Evolutionary conservation across 2,329 filamentous ascomycete genomes (phyloP).

Genomic region (Atkinsonella hypoxylon): DNA sequence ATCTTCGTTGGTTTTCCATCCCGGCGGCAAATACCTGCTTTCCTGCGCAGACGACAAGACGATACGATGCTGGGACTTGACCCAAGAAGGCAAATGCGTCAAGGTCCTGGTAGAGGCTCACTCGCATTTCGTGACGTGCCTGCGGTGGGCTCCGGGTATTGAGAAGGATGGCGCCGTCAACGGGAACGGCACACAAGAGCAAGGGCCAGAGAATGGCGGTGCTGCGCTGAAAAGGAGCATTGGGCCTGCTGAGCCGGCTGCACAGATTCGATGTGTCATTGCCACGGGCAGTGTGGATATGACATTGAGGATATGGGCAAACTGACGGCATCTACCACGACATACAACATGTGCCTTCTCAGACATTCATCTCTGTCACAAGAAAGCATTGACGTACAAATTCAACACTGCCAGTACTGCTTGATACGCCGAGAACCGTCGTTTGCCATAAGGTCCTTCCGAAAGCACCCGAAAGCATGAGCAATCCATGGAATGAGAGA

Average conservation of each 20-base stretch:
- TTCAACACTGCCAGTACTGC: background rate
- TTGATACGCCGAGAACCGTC: background rate
- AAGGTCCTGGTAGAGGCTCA: conserved; percentile 69
- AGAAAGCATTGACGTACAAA: background rate
- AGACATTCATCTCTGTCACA: too few species aligned
- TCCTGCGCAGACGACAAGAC: conserved; percentile 85
- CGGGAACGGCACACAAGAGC: conserved; percentile 7
- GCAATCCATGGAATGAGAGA: background rate
- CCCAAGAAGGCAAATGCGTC: conserved; percentile 82
- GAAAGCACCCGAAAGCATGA: background rate
- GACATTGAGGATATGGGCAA: conserved; percentile 68
- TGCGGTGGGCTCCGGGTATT: conserved; percentile 68
- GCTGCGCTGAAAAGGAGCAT: conserved; percentile 36
- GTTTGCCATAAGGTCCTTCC: too few species aligned
- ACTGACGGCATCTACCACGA: conserved; percentile 16
- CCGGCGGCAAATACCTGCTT: conserved; percentile 80
- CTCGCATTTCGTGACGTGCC: conserved; percentile 72
- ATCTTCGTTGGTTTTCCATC: conserved; percentile 74
- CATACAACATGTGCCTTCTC: background rate
- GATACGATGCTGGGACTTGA: conserved; percentile 84
- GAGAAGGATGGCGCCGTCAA: conserved; percentile 9
- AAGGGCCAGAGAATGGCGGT: conserved; percentile 19
- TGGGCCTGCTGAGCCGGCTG: conserved; percentile 27
- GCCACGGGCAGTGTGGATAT: conserved; percentile 79
- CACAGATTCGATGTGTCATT: conserved; percentile 70